Conservation (phyloP, 257 asterid genomes). For the Penstemon barbatus region DNA sequence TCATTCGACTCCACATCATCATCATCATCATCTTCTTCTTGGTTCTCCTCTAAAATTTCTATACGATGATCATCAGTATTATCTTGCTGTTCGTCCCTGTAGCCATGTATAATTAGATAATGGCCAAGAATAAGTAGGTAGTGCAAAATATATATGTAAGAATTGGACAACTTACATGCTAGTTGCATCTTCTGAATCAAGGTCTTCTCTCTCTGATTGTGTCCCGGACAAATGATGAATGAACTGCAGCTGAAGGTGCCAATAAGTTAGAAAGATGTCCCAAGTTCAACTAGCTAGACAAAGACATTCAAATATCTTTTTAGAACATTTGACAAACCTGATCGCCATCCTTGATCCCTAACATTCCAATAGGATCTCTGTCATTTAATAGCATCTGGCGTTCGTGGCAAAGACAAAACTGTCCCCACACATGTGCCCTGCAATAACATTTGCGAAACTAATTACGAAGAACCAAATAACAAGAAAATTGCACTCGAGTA, state of each 20-base stretch:
- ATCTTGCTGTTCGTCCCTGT: conserved; percentile 23
- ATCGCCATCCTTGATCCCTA: conserved; percentile 77
- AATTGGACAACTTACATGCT: conserved; percentile 43
- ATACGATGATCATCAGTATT: conserved; percentile 15
- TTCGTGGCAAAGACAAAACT: conserved; percentile 72
- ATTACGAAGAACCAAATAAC: conserved; percentile 1
- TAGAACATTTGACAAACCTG: conserved; percentile 50
- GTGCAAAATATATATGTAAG: conserved; percentile 7
- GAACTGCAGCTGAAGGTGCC: conserved; percentile 69
- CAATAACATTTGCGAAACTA: conserved; percentile 10
- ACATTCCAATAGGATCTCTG: conserved; percentile 47
- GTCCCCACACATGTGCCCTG: conserved; percentile 90
- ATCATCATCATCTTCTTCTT: conserved; percentile 27
- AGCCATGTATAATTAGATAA: conserved; percentile 16
- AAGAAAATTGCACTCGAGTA: background rate
- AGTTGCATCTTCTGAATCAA: conserved; percentile 37
- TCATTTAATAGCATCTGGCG: conserved; percentile 61
- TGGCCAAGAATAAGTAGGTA: background rate
- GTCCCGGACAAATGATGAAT: conserved; percentile 49
- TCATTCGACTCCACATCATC: conserved; percentile 30
- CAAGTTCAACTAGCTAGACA: conserved; percentile 20
- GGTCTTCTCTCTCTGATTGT: conserved; percentile 33
- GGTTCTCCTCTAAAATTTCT: conserved; percentile 28
- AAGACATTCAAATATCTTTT: background rate
- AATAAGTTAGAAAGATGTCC: conserved; percentile 20